These are phyloP conservation scores for Trichoderma brevicompactum DNA, from an alignment of 2,329 filamentous ascomycete genomes.

Conservation along the genomic window DNA sequence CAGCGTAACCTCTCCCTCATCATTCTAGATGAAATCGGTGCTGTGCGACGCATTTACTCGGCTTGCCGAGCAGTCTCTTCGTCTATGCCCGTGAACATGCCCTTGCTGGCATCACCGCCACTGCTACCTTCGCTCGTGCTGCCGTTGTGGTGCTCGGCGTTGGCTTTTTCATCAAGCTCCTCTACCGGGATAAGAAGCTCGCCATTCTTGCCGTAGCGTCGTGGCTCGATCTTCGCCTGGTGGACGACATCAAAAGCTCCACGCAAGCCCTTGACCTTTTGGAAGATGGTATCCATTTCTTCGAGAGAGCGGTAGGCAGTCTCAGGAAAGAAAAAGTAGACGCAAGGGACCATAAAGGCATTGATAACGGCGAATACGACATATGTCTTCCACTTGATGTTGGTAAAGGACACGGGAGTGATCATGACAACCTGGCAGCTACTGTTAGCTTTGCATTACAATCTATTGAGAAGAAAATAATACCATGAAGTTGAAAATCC, in stretches of 20 bases:
- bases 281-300: constrained; percentile 69
- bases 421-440: constrained; percentile 59
- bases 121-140: constrained; percentile 36
- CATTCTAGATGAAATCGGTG: neutral
- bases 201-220: constrained; percentile 62
- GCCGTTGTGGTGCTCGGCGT: constrained; percentile 38
- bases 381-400: constrained; percentile 64
- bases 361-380: constrained; percentile 71
- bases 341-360: constrained; percentile 59
- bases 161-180: constrained; percentile 46
- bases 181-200: constrained; percentile 57
- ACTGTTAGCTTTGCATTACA: neutral
- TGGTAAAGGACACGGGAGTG: constrained; percentile 61
- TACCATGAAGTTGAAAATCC: constrained; percentile 66
- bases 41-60: constrained; percentile 21
- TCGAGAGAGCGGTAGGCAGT: constrained; percentile 67
- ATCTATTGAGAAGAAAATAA: neutral
- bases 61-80: constrained; percentile 42
- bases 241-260: constrained; percentile 45
- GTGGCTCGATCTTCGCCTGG: constrained; percentile 53
- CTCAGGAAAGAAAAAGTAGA: constrained; percentile 68
- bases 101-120: constrained; percentile 32
- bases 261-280: constrained; percentile 54
- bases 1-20: too few relatives aligned
- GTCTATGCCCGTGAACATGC: constrained; percentile 40